Evolutionary conservation across 306 rosid genomes (phyloP).

Genomic region (Carpinus viminea): DNA sequence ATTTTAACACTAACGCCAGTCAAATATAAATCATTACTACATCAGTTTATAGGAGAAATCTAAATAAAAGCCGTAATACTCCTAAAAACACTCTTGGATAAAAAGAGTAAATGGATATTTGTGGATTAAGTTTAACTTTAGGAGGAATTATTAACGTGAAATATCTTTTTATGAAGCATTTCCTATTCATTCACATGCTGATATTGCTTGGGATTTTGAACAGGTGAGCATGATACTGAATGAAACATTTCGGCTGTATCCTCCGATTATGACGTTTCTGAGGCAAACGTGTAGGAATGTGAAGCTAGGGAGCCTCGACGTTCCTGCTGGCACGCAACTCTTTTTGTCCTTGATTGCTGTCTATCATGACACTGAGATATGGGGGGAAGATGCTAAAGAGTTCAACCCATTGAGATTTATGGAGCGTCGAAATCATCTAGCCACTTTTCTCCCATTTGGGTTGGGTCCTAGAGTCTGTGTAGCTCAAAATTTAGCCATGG

Average conservation of each 20-base stretch:
- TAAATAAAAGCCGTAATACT: no score
- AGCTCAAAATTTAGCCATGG: constrained; percentile 64
- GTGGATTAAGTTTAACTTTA: no score
- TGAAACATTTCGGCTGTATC: constrained; percentile 73
- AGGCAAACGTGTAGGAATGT: constrained; percentile 47
- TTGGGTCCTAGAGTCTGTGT: constrained; percentile 62
- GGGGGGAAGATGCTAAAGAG: constrained; percentile 70
- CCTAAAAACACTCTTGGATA: no score
- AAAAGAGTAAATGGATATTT: no score
- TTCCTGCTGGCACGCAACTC: constrained; percentile 63
- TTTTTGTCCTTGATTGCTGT: constrained; percentile 47
- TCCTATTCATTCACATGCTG: no score
- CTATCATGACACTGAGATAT: constrained; percentile 56
- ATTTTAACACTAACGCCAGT: no score
- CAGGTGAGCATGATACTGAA: constrained; percentile 66
- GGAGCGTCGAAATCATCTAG: constrained; percentile 55
- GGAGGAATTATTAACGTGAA: no score
- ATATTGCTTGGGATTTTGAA: neutral
- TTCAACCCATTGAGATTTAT: constrained; percentile 65
- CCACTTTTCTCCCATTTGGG: constrained; percentile 58
- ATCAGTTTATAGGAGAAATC: no score
- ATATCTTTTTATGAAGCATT: no score
- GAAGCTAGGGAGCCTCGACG: constrained; percentile 49
- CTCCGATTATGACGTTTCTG: constrained; percentile 40
- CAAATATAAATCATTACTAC: no score